These are phyloP conservation scores for Auricularia cornea DNA, from an alignment of 768 basidiomycete genomes.

Conservation along the genomic window DNA sequence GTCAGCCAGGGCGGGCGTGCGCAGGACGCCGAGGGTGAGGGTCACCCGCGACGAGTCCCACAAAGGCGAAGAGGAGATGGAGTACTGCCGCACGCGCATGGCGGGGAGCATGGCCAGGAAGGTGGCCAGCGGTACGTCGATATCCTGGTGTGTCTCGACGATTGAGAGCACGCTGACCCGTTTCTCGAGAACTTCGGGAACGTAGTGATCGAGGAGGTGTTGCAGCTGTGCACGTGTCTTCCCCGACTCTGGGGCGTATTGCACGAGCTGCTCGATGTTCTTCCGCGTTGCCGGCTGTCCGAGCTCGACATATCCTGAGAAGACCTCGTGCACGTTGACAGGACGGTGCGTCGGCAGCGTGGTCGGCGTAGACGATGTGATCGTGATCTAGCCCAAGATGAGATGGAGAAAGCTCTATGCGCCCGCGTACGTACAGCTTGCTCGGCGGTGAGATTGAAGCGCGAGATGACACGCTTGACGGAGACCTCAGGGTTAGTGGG, in stretches of 20 bases:
- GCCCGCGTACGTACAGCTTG: not conserved
- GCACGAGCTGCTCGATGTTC: constrained; percentile 28
- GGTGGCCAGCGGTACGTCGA: constrained; percentile 28
- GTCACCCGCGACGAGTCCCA: constrained; percentile 34
- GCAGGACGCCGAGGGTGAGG: constrained; percentile 37
- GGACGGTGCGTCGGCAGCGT: constrained; percentile 33
- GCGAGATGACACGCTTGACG: constrained; percentile 1
- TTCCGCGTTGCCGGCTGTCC: constrained; percentile 38
- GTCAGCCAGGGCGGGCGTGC: constrained; percentile 29
- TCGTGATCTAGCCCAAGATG: constrained; percentile 20
- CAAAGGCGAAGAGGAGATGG: constrained; percentile 42
- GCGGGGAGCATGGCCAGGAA: constrained; percentile 37
- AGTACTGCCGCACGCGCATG: constrained; percentile 43
- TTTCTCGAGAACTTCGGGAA: constrained; percentile 25
- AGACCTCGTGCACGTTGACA: constrained; percentile 28
- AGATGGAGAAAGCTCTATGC: not conserved
- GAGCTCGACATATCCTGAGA: constrained; percentile 40
- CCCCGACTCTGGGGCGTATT: constrained; percentile 8
- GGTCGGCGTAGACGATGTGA: constrained; percentile 30
- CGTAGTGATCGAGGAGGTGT: constrained; percentile 24
- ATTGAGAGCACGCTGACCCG: constrained; percentile 30
- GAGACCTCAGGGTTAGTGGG: constrained; percentile 3
- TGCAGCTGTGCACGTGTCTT: constrained; percentile 21
- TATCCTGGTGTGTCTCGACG: constrained; percentile 12
- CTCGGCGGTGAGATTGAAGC: not conserved